phyloP scores from a whole-genome alignment of 1,284 basidiomycete genomes.

The Sanghuangporus weigelae region DNA sequence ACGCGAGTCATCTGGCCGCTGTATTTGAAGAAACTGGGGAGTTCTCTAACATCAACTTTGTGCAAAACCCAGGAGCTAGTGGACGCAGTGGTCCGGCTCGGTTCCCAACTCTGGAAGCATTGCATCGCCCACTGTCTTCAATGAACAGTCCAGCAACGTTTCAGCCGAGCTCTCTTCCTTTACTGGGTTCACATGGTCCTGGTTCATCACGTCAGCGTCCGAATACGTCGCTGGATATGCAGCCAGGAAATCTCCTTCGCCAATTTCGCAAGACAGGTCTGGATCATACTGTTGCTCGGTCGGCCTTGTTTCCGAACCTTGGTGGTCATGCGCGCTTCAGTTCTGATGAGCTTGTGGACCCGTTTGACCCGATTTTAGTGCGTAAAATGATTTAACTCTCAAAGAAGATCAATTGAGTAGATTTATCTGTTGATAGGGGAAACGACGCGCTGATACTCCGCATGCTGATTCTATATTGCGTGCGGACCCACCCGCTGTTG shows the following conservation, averaged over 20 bases:
- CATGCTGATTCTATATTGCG: constrained; percentile 73
- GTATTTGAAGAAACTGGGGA: constrained; percentile 48
- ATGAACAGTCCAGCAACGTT: constrained; percentile 44
- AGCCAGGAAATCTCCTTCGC: constrained; percentile 38
- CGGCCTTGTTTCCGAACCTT: constrained; percentile 52
- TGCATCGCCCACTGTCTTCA: constrained; percentile 37
- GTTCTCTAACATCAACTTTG: constrained; percentile 19
- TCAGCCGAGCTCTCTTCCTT: constrained; percentile 64
- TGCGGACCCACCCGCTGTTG: constrained; percentile 63
- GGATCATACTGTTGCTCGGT: constrained; percentile 78
- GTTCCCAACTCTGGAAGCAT: constrained; percentile 33
- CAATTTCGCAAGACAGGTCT: constrained; percentile 90
- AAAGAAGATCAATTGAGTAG: not conserved
- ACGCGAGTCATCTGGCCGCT: constrained; percentile 39
- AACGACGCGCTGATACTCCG: constrained; percentile 70
- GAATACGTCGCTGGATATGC: constrained; percentile 36
- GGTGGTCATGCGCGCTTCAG: constrained; percentile 32
- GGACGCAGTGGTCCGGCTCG: constrained; percentile 21
- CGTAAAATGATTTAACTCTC: not conserved
- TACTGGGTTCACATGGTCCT: constrained; percentile 42
- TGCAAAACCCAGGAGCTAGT: not conserved
- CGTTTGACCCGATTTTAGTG: constrained; percentile 17
- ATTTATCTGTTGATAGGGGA: constrained; percentile 27
- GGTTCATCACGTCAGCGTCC: constrained; percentile 43
- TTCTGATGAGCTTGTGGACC: constrained; percentile 8